Conservation (phyloP, 179 eudicot species). For the Monotropa hypopitys region DNA sequence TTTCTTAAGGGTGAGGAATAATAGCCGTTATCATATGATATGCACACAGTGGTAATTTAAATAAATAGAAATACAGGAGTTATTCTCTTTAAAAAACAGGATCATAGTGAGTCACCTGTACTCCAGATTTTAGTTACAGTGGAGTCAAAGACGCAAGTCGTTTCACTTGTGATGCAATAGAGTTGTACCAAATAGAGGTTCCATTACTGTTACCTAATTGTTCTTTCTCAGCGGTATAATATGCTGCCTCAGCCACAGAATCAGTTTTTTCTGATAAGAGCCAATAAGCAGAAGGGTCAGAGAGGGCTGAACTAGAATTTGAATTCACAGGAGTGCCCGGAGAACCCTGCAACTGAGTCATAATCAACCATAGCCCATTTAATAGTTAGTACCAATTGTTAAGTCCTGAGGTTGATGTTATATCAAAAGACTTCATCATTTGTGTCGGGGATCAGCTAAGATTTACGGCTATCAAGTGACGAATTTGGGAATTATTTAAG, state of each 20-base stretch:
- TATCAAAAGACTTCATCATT: background rate
- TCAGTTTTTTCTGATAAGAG: slow-evolving; percentile 44
- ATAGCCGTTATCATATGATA: background rate
- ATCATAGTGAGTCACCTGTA: background rate
- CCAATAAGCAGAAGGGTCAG: slow-evolving; percentile 44
- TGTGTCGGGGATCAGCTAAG: background rate
- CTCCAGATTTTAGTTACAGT: background rate
- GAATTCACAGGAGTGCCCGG: slow-evolving; percentile 46
- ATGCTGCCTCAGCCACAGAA: slow-evolving; percentile 26
- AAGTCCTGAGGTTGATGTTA: slow-evolving; percentile 8
- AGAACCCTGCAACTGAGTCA: slow-evolving; percentile 48
- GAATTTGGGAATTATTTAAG: background rate
- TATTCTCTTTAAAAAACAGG: background rate
- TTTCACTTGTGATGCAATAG: slow-evolving; percentile 1
- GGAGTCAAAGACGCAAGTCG: background rate
- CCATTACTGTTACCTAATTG: slow-evolving; percentile 26
- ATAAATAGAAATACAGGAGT: background rate
- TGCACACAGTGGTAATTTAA: background rate
- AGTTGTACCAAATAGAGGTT: background rate
- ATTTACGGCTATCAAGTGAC: background rate
- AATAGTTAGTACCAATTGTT: slow-evolving; percentile 6
- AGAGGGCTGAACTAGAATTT: slow-evolving; percentile 36
- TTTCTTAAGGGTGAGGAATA: background rate
- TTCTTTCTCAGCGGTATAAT: slow-evolving; percentile 21
- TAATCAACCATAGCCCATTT: slow-evolving; percentile 14